Conservation (phyloP, 371 early-diverging fungal species). For the Haplosporangium sp. region DNA sequence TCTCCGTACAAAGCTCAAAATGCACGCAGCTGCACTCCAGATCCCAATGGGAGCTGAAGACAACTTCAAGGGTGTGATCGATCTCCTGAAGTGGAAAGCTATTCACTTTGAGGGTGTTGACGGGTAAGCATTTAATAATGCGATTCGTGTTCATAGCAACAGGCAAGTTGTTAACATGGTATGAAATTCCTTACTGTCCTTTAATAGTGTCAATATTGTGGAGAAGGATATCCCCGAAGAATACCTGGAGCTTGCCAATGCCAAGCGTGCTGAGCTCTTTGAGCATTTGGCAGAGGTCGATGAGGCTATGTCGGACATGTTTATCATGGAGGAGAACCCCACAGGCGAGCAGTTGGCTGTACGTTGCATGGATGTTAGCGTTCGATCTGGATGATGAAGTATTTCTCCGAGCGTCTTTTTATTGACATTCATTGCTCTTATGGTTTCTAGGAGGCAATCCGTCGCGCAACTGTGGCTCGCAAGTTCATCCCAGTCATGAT, state of each 20-base stretch:
- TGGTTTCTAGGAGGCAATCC: slow-evolving; percentile 67
- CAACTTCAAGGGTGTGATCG: slow-evolving; percentile 93
- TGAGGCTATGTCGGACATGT: slow-evolving; percentile 88
- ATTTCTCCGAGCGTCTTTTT: too few relatives aligned
- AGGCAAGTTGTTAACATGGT: neutral
- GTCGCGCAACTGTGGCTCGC: slow-evolving; percentile 81
- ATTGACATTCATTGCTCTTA: neutral
- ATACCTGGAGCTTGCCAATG: slow-evolving; percentile 74
- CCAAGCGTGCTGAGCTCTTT: slow-evolving; percentile 84
- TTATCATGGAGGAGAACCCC: slow-evolving; percentile 80
- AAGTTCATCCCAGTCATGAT: slow-evolving; percentile 89
- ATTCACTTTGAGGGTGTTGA: slow-evolving; percentile 89
- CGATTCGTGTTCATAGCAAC: neutral
- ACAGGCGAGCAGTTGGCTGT: slow-evolving; percentile 73
- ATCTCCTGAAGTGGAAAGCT: slow-evolving; percentile 89
- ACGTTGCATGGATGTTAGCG: neutral
- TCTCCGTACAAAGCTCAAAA: slow-evolving; percentile 87
- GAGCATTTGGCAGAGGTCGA: slow-evolving; percentile 89
- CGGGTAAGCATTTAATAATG: slow-evolving; percentile 66
- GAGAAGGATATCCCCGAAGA: slow-evolving; percentile 85
- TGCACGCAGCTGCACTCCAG: slow-evolving; percentile 93
- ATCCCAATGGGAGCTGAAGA: slow-evolving; percentile 95
- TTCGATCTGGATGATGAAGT: too few relatives aligned
- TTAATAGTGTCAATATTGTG: slow-evolving; percentile 69
- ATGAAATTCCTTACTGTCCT: neutral